phyloP scores from a whole-genome alignment of 352 stramenopile species.

The Globisporangium barbulae region DNA sequence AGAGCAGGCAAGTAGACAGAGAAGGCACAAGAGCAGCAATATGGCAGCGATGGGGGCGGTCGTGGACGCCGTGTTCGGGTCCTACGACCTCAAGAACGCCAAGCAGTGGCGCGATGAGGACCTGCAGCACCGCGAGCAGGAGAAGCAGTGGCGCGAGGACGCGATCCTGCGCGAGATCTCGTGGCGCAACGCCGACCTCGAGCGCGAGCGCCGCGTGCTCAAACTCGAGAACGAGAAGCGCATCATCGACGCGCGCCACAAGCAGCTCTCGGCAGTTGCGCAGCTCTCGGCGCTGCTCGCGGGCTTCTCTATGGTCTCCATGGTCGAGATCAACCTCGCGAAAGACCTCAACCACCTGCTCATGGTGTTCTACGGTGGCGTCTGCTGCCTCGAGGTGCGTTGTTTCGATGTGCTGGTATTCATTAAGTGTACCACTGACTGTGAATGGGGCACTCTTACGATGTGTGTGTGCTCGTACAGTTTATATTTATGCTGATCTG shows the following conservation, averaged over 20 bases:
- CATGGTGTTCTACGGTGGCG: constrained; percentile 54
- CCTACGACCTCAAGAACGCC: constrained; percentile 83
- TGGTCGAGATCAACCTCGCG: constrained; percentile 65
- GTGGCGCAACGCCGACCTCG: constrained; percentile 68
- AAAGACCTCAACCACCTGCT: constrained; percentile 41
- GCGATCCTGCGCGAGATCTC: constrained; percentile 55
- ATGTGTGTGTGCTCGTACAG: constrained; percentile 17
- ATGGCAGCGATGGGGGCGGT: constrained; percentile 61
- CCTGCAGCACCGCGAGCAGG: constrained; percentile 61
- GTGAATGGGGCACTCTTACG: no score
- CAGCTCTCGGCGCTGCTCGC: constrained; percentile 65
- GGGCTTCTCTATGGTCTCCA: constrained; percentile 71
- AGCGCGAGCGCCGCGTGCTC: constrained; percentile 60
- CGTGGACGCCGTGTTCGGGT: constrained; percentile 77
- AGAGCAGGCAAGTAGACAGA: neutral
- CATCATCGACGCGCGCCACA: constrained; percentile 63
- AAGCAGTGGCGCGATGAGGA: constrained; percentile 85
- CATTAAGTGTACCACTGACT: neutral
- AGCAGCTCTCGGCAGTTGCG: constrained; percentile 60
- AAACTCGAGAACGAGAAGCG: constrained; percentile 83
- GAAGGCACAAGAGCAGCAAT: neutral
- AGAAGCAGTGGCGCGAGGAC: constrained; percentile 83
- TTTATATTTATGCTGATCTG: constrained; percentile 78
- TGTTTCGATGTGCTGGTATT: constrained; percentile 2
- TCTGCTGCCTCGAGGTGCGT: constrained; percentile 52